phyloP scores from a whole-genome alignment of 2,329 filamentous ascomycete species.

The Microcyclospora tardicrescens region DNA sequence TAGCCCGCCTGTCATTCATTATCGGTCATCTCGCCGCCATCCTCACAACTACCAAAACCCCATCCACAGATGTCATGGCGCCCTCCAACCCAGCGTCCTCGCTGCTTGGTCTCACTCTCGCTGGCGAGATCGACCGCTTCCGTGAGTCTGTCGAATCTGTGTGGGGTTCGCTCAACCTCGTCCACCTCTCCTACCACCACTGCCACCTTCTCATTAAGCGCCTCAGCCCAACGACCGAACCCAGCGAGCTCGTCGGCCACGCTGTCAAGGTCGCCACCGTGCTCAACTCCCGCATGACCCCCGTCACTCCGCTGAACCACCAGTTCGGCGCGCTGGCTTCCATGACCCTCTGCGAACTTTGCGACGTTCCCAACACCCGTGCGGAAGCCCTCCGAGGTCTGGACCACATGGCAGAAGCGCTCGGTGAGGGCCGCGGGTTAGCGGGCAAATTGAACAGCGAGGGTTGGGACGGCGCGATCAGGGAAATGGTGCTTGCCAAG shows the following conservation, averaged over 20 bases:
- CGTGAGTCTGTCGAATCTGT: constrained; percentile 47
- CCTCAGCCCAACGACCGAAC: constrained; percentile 42
- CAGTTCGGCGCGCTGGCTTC: constrained; percentile 50
- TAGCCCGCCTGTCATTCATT: constrained; percentile 50
- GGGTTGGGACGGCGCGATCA: constrained; percentile 47
- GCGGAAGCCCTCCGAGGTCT: constrained; percentile 46
- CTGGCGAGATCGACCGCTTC: constrained; percentile 51
- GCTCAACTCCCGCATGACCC: constrained; percentile 41
- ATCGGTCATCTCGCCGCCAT: constrained; percentile 43
- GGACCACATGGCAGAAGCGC: constrained; percentile 43
- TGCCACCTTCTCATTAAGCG: constrained; percentile 52
- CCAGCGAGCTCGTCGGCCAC: constrained; percentile 47
- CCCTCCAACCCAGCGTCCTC: constrained; percentile 29
- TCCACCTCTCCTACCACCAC: constrained; percentile 60
- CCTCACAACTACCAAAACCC: constrained; percentile 32
- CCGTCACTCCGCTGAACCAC: constrained; percentile 52
- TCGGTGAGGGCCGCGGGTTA: constrained; percentile 29
- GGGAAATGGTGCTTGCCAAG: constrained; percentile 36
- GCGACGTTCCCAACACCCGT: constrained; percentile 41
- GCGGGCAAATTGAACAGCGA: constrained; percentile 31
- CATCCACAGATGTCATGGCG: constrained; percentile 31
- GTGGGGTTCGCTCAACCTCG: constrained; percentile 41
- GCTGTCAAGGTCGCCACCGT: constrained; percentile 47
- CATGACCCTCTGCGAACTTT: constrained; percentile 49
- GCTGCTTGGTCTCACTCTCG: constrained; percentile 38